These are phyloP conservation scores for Magnusiomyces magnusii DNA, from an alignment of 1,139 yeast species.

Conservation along the genomic window DNA sequence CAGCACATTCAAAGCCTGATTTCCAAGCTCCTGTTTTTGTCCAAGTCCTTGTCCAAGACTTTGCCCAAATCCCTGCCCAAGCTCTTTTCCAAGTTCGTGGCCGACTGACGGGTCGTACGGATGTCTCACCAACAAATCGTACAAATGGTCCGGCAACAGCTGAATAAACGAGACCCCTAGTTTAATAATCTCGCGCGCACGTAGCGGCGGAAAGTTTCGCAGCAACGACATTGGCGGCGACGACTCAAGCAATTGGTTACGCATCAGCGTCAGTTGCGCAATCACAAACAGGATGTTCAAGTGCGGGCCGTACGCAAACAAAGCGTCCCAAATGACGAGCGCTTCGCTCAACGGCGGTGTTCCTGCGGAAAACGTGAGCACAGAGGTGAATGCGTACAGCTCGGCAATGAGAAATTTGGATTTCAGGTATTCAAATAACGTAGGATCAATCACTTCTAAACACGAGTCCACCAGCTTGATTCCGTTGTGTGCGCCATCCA, in stretches of 20 bases:
- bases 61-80: no score
- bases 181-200: constrained; percentile 65
- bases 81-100: neutral
- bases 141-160: constrained; percentile 59
- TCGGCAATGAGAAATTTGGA: constrained; percentile 68
- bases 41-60: no score
- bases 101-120: constrained; percentile 43
- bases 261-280: constrained; percentile 68
- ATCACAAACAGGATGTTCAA: constrained; percentile 78
- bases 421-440: constrained; percentile 51
- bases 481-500: constrained; percentile 82
- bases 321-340: constrained; percentile 77
- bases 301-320: constrained; percentile 88
- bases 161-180: constrained; percentile 76
- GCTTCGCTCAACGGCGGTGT: constrained; percentile 80
- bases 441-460: constrained; percentile 64
- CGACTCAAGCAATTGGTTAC: constrained; percentile 52
- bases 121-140: constrained; percentile 64
- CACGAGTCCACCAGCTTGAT: constrained; percentile 57
- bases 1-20: neutral
- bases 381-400: constrained; percentile 83
- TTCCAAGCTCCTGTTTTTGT: no score
- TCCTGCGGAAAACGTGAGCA: constrained; percentile 80
- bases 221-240: constrained; percentile 67
- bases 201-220: constrained; percentile 61